These are phyloP conservation scores for Hyphodiscus sp. DNA, from an alignment of 2,329 filamentous ascomycete genomes.

Conservation along the genomic window DNA sequence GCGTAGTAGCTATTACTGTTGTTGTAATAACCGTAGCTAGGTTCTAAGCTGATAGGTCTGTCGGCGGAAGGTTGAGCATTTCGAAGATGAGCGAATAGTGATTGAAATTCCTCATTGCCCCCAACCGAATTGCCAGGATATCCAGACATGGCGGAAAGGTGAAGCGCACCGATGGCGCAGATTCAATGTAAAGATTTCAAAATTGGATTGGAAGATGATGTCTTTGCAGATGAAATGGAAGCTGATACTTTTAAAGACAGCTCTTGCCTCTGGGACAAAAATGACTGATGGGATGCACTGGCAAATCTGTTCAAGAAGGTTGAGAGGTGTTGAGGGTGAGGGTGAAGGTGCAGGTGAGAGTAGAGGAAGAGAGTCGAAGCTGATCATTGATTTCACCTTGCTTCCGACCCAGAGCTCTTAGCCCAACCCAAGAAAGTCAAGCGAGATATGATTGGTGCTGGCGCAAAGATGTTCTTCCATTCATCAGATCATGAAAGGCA, in stretches of 20 bases:
- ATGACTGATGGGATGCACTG: background rate
- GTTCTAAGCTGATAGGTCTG: constrained; percentile 23
- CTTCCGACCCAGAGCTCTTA: background rate
- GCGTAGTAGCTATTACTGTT: constrained; percentile 23
- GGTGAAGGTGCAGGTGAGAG: too few species aligned
- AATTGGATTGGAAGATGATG: constrained; percentile 13
- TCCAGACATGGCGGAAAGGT: constrained; percentile 30
- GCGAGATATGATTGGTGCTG: background rate
- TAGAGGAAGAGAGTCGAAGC: background rate
- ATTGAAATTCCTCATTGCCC: constrained; percentile 25
- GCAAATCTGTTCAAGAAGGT: background rate
- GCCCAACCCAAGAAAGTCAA: background rate
- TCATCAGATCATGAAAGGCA: background rate
- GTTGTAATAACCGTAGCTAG: constrained; percentile 27
- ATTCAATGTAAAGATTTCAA: constrained; percentile 23
- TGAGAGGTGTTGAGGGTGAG: constrained; percentile 3
- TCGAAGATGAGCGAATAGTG: constrained; percentile 30
- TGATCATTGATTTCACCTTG: too few species aligned
- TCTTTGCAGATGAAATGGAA: constrained; percentile 5
- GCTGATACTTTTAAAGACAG: constrained; percentile 4
- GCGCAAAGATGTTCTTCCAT: background rate
- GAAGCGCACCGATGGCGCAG: constrained; percentile 28
- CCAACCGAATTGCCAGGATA: constrained; percentile 25
- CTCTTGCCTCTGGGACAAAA: constrained; percentile 6
- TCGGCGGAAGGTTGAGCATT: constrained; percentile 20